Percentiles rank a stretch among this genome's conserved stretches.
Evolutionary conservation across 2,329 filamentous ascomycete species (phyloP).

Genomic region (Penicillium sp.): DNA sequence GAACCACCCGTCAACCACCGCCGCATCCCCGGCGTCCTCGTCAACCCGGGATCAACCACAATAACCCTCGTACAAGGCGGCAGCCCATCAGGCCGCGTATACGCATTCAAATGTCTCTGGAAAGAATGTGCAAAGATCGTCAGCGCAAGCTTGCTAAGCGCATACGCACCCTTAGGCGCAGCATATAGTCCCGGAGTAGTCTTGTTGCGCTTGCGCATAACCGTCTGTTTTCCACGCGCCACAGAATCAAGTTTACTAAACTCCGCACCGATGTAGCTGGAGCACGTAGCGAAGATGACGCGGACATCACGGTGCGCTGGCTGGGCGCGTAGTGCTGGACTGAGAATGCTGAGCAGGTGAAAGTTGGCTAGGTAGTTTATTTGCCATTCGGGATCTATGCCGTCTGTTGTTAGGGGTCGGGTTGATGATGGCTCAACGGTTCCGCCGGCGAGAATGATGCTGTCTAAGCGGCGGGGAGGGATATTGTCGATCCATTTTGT

Average conservation of each 20-base stretch:
- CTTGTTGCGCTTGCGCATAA: neutral
- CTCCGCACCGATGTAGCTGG: slow-evolving; percentile 77
- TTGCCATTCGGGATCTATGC: slow-evolving; percentile 86
- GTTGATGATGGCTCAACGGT: slow-evolving; percentile 58
- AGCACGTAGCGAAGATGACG: slow-evolving; percentile 80
- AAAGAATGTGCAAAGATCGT: slow-evolving; percentile 87
- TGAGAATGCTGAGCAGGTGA: slow-evolving; percentile 86
- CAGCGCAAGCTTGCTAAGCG: slow-evolving; percentile 68
- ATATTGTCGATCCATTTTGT: slow-evolving; percentile 98
- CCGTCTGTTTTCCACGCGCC: slow-evolving; percentile 12
- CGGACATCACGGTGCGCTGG: slow-evolving; percentile 91
- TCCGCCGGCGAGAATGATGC: slow-evolving; percentile 82
- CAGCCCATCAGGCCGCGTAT: slow-evolving; percentile 75
- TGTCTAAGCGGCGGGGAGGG: slow-evolving; percentile 81
- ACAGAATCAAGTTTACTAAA: slow-evolving; percentile 48
- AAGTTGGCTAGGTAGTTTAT: slow-evolving; percentile 96
- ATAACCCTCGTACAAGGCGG: slow-evolving; percentile 80
- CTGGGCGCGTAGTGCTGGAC: slow-evolving; percentile 83
- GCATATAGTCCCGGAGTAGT: neutral
- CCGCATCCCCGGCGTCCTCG: slow-evolving; percentile 80
- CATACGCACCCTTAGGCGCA: slow-evolving; percentile 48
- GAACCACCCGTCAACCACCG: slow-evolving; percentile 84
- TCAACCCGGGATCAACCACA: slow-evolving; percentile 80
- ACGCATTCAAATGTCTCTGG: slow-evolving; percentile 84
- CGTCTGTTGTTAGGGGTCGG: slow-evolving; percentile 64